Conservation (phyloP, 2,329 filamentous ascomycete genomes). For the Chaetoscypha palmicola region DNA sequence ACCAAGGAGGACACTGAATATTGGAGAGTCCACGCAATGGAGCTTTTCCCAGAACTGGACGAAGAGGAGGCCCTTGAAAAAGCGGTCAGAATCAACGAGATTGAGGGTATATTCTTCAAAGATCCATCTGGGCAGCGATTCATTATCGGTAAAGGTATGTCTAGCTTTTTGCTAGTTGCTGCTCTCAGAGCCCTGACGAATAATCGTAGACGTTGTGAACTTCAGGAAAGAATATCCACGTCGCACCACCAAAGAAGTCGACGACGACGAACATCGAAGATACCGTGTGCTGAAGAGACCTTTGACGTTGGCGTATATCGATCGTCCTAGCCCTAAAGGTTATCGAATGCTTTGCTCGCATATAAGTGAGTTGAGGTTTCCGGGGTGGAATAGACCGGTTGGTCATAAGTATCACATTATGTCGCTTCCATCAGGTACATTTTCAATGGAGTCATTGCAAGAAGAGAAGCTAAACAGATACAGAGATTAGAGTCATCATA, state of each 20-base stretch:
- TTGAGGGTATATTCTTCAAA: not conserved
- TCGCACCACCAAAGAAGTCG: not conserved
- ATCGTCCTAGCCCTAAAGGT: not conserved
- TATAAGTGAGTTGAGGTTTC: not conserved
- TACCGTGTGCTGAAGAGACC: not conserved
- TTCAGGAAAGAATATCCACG: not conserved
- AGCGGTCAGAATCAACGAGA: not conserved
- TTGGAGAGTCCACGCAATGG: too few relatives aligned
- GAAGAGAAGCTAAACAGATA: not conserved
- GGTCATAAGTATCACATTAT: not conserved
- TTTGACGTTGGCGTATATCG: not conserved
- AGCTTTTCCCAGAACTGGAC: not conserved
- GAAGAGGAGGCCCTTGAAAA: not conserved
- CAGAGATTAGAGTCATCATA: not conserved
- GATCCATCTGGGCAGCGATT: not conserved
- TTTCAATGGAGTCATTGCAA: not conserved
- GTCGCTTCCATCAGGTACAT: not conserved
- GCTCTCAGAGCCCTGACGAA: not conserved
- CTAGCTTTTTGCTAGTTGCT: not conserved
- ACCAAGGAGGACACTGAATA: too few relatives aligned
- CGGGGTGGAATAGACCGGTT: not conserved
- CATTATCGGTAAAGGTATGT: not conserved
- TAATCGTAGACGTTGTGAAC: not conserved
- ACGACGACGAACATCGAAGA: not conserved
- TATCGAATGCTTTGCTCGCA: not conserved